Evolutionary conservation across 2,329 filamentous ascomycete species (phyloP).

Genomic region (Pseudogymnoascus sp.): DNA sequence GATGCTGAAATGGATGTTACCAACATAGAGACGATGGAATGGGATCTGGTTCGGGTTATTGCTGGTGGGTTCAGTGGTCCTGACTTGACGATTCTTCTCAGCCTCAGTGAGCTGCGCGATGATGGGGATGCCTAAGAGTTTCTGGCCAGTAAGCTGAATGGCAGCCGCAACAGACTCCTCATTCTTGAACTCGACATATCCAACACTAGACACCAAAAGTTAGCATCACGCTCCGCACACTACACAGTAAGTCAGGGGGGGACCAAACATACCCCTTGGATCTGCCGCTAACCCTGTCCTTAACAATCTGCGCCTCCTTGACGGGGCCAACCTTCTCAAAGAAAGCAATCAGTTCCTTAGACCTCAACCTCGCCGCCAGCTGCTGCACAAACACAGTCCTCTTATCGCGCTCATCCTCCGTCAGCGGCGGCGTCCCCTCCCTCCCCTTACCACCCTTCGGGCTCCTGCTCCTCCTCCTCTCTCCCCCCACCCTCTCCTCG

Average conservation of each 20-base stretch:
- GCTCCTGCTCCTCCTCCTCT: constrained; percentile 32
- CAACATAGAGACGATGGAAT: constrained; percentile 96
- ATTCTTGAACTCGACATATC: constrained; percentile 97
- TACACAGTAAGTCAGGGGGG: neutral
- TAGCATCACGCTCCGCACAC: constrained; percentile 26
- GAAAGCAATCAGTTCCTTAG: constrained; percentile 85
- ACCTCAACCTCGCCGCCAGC: constrained; percentile 85
- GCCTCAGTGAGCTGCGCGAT: constrained; percentile 98
- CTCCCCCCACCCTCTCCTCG: constrained; percentile 34
- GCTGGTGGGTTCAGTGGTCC: constrained; percentile 61
- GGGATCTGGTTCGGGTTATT: constrained; percentile 75
- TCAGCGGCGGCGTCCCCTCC: constrained; percentile 62
- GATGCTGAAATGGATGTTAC: constrained; percentile 99
- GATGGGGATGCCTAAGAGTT: constrained; percentile 95
- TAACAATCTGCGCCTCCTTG: constrained; percentile 96
- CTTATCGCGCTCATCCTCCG: constrained; percentile 91
- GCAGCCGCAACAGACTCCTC: constrained; percentile 90
- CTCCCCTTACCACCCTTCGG: constrained; percentile 31
- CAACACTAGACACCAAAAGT: constrained; percentile 57
- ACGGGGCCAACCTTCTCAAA: constrained; percentile 93
- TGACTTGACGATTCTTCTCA: constrained; percentile 96
- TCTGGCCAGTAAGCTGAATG: constrained; percentile 96
- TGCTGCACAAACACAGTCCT: constrained; percentile 98
- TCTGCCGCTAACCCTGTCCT: constrained; percentile 90
- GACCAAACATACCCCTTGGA: constrained; percentile 74